A percentile compares a stretch with the other conserved stretches of the same genome.
These are phyloP conservation scores for Tetrahymena borealis DNA, from an alignment of 73 alveolate genomes.

Conservation along the genomic window DNA sequence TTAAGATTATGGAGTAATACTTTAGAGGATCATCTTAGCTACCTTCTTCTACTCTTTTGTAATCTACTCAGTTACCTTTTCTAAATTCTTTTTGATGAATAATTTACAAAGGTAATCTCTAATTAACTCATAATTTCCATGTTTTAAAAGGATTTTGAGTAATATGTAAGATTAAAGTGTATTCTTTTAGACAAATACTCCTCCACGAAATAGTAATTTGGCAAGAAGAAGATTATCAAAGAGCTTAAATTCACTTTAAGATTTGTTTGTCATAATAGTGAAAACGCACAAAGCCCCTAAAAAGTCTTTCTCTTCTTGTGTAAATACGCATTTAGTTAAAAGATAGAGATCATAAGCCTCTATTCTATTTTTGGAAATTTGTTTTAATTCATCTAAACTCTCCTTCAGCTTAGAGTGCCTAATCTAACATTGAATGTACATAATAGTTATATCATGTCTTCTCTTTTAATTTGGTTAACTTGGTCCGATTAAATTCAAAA, in stretches of 20 bases:
- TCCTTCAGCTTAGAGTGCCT: neutral
- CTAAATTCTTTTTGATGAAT: neutral
- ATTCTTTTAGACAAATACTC: neutral
- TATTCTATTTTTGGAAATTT: neutral
- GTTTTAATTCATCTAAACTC: neutral
- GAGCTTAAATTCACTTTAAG: neutral
- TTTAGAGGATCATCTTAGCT: neutral
- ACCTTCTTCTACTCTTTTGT: neutral
- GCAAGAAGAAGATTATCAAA: neutral
- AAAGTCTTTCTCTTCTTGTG: neutral
- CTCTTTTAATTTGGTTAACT: neutral
- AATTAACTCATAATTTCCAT: neutral
- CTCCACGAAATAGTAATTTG: neutral
- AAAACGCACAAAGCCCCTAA: neutral
- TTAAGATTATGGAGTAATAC: neutral
- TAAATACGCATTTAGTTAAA: neutral
- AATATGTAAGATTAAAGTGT: neutral
- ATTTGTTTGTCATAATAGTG: neutral
- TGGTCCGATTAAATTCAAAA: neutral
- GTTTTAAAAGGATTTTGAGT: neutral
- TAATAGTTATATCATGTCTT: neutral
- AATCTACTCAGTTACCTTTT: neutral
- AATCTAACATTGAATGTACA: neutral
- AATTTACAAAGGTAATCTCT: neutral
- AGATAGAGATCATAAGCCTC: neutral